Evolutionary conservation across 306 rosid species (phyloP).

Genomic region (Glycine soja): DNA sequence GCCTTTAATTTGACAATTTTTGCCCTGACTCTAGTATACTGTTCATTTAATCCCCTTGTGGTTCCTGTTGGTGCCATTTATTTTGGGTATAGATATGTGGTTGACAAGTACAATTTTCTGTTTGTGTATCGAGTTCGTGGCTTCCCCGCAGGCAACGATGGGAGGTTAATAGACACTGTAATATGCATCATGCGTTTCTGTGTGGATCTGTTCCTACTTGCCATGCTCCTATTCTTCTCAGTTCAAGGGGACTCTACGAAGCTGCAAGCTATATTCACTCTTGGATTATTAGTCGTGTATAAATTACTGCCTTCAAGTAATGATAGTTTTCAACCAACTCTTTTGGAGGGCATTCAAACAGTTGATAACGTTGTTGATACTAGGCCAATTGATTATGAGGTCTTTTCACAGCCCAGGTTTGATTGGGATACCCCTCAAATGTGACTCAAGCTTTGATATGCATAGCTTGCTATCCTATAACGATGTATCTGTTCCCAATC

Average conservation of each 20-base stretch:
- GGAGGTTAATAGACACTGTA: constrained; percentile 91
- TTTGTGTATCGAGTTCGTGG: constrained; percentile 91
- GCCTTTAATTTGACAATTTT: constrained; percentile 93
- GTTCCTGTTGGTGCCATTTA: constrained; percentile 92
- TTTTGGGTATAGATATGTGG: constrained; percentile 94
- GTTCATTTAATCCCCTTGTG: constrained; percentile 87
- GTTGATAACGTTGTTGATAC: constrained; percentile 67
- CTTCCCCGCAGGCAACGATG: constrained; percentile 96
- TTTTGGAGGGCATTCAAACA: constrained; percentile 82
- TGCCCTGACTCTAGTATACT: constrained; percentile 87
- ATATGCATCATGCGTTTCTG: constrained; percentile 89
- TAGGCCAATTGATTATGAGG: constrained; percentile 86
- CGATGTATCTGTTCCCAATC: constrained; percentile 42
- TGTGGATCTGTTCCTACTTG: constrained; percentile 79
- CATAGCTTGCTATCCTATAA: constrained; percentile 34
- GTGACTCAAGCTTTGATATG: constrained; percentile 49
- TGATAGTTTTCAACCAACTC: constrained; percentile 68
- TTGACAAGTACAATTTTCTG: constrained; percentile 94
- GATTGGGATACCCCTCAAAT: constrained; percentile 85
- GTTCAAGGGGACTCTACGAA: constrained; percentile 90
- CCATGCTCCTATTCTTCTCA: constrained; percentile 94
- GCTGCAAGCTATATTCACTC: constrained; percentile 97
- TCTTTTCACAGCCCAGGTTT: constrained; percentile 88
- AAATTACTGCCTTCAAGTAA: constrained; percentile 76
- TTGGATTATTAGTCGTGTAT: constrained; percentile 74